A percentile compares a stretch with the other conserved stretches of the same genome.
Conservation (phyloP, 1,139 yeast genomes). For the Candida smagusa region DNA sequence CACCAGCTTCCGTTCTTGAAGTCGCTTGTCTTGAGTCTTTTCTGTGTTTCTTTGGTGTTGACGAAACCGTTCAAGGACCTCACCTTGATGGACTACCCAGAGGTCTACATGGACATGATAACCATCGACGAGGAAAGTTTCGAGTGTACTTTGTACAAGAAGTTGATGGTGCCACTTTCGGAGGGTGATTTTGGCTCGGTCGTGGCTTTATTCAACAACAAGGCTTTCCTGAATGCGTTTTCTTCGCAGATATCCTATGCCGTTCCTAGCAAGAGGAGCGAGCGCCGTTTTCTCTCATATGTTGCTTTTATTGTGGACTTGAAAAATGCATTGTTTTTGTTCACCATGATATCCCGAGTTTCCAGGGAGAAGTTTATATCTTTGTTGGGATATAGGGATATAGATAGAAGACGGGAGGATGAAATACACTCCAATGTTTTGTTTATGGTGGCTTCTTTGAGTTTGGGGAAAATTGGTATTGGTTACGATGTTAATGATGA, state of each 20-base stretch:
- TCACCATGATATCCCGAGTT: slow-evolving; percentile 24
- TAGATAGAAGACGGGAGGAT: not conserved
- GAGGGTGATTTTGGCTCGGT: slow-evolving; percentile 6
- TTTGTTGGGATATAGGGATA: slow-evolving; percentile 22
- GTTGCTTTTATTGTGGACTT: slow-evolving; percentile 25
- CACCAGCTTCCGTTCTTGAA: slow-evolving; percentile 12
- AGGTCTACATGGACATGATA: slow-evolving; percentile 18
- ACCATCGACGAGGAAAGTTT: slow-evolving; percentile 14
- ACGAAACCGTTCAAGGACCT: slow-evolving; percentile 29
- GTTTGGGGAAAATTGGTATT: slow-evolving; percentile 28
- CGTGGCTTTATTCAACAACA: slow-evolving; percentile 3
- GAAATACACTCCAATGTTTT: slow-evolving; percentile 19
- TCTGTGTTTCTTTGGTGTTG: slow-evolving; percentile 24
- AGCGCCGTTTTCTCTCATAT: slow-evolving; percentile 20
- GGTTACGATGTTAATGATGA: slow-evolving; percentile 24
- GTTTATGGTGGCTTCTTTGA: slow-evolving; percentile 22
- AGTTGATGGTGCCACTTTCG: slow-evolving; percentile 15
- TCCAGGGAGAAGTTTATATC: slow-evolving; percentile 20
- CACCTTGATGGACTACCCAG: slow-evolving; percentile 18
- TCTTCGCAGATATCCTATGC: slow-evolving; percentile 19
- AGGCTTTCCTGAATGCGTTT: slow-evolving; percentile 12
- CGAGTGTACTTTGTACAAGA: slow-evolving; percentile 16
- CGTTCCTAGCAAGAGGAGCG: slow-evolving; percentile 15
- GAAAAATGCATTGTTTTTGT: slow-evolving; percentile 27
- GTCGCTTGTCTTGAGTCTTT: slow-evolving; percentile 23